A percentile compares a stretch with the other conserved stretches of the same genome.
Evolutionary conservation across 78 protist species (phyloP).

Genomic region (Chrysochromulina tobinii): DNA sequence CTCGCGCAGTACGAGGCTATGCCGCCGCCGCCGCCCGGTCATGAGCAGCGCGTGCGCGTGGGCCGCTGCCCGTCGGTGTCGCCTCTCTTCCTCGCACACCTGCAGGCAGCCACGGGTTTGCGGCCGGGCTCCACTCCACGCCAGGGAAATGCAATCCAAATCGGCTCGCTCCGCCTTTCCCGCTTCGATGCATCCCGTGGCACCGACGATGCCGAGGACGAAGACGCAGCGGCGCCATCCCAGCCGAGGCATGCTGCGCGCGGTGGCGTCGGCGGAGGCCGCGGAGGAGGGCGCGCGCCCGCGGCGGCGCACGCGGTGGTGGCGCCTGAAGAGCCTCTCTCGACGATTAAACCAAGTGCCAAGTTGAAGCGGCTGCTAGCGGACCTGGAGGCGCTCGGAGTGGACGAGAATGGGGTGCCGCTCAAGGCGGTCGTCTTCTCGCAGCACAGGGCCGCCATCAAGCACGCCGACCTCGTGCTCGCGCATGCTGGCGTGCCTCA

Average conservation of each 20-base stretch:
- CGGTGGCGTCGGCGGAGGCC: no score
- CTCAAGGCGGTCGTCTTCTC: slow-evolving; percentile 22
- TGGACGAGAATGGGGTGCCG: not conserved
- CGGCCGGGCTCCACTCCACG: not conserved
- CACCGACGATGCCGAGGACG: no score
- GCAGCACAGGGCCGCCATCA: not conserved
- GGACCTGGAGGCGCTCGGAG: not conserved
- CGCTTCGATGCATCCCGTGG: no score
- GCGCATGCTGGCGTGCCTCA: not conserved
- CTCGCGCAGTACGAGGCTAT: not conserved
- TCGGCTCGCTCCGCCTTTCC: no score
- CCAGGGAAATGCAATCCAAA: no score
- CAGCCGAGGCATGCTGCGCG: no score
- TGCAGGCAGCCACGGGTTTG: not conserved
- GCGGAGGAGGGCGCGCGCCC: no score
- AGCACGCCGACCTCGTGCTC: not conserved
- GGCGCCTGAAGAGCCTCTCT: no score
- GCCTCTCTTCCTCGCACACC: not conserved
- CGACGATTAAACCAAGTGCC: not conserved
- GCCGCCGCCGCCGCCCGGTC: not conserved
- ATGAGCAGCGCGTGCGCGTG: not conserved
- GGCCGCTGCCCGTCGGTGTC: not conserved
- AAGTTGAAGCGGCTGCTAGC: not conserved
- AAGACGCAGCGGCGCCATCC: no score
- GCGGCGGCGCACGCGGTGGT: no score